Conservation (phyloP, 164 flowering plant species). For the Chloranthus sessilifolius region DNA sequence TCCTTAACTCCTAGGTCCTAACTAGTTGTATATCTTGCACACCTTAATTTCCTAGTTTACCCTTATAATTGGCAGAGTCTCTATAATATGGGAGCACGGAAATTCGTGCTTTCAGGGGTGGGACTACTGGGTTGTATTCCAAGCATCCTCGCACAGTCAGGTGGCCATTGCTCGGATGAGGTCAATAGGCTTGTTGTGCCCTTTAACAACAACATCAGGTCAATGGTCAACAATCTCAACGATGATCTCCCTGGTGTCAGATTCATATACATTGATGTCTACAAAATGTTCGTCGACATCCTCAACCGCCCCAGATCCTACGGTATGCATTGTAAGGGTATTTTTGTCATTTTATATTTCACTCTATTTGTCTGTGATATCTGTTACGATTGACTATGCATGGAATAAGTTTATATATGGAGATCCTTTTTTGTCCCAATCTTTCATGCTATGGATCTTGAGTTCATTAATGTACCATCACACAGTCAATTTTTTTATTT, state of each 20-base stretch:
- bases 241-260: slow-evolving; percentile 43
- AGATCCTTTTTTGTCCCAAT: too few relatives aligned
- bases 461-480: too few relatives aligned
- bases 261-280: slow-evolving; percentile 44
- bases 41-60: neutral
- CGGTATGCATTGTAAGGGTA: too few relatives aligned
- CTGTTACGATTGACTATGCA: too few relatives aligned
- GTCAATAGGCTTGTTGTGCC: slow-evolving; percentile 50
- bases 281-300: slow-evolving; percentile 43
- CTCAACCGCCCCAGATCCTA: slow-evolving; percentile 35
- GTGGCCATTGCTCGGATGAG: slow-evolving; percentile 40
- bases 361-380: too few relatives aligned
- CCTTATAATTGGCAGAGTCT: slow-evolving; percentile 32
- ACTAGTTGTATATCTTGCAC: too few relatives aligned
- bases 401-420: too few relatives aligned
- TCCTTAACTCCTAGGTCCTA: too few relatives aligned
- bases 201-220: slow-evolving; percentile 49
- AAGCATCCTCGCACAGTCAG: slow-evolving; percentile 48
- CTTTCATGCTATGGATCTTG: too few relatives aligned
- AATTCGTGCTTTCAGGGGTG: slow-evolving; percentile 47
- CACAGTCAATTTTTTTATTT: too few relatives aligned
- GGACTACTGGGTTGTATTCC: slow-evolving; percentile 75
- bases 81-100: slow-evolving; percentile 64
- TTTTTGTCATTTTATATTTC: too few relatives aligned
- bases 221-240: slow-evolving; percentile 47